phyloP scores from a whole-genome alignment of 2,329 filamentous ascomycete species.

The Shiraia bambusicola region DNA sequence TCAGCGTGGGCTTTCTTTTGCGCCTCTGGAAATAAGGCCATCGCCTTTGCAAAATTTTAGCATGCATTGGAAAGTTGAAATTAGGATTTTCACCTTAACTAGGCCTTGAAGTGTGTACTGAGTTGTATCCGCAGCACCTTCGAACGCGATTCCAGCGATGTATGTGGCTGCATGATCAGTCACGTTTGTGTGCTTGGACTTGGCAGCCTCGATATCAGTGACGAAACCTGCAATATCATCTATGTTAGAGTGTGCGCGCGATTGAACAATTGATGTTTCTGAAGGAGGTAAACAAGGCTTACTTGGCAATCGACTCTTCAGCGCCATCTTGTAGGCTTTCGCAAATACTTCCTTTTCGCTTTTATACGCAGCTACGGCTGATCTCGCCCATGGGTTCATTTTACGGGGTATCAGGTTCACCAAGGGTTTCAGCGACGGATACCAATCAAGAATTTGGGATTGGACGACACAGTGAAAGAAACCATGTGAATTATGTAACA shows the following conservation, averaged over 20 bases:
- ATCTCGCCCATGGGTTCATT: neutral
- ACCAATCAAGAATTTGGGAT: neutral
- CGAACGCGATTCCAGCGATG: constrained; percentile 4
- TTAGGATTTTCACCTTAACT: constrained; percentile 1
- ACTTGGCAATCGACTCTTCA: constrained; percentile 1
- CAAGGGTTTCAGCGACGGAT: neutral
- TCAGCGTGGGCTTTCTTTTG: constrained; percentile 51
- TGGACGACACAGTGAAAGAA: constrained; percentile 1
- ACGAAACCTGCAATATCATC: neutral
- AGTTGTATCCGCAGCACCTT: constrained; percentile 1
- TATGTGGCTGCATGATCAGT: constrained; percentile 2
- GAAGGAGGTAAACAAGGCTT: neutral
- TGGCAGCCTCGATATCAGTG: neutral
- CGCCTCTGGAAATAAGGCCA: too few relatives aligned
- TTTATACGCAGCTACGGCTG: neutral
- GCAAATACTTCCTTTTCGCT: neutral
- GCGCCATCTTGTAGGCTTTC: neutral
- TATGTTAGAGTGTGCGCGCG: too few relatives aligned
- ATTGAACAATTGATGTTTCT: too few relatives aligned
- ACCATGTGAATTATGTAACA: constrained; percentile 2
- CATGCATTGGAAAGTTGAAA: neutral
- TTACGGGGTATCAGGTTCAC: too few relatives aligned
- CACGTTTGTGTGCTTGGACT: neutral
- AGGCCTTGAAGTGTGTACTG: neutral
- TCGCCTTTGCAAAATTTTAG: too few relatives aligned